Base-by-base conservation (phyloP, 768 basidiomycete species). In the Termitomyces sp. region DNA sequence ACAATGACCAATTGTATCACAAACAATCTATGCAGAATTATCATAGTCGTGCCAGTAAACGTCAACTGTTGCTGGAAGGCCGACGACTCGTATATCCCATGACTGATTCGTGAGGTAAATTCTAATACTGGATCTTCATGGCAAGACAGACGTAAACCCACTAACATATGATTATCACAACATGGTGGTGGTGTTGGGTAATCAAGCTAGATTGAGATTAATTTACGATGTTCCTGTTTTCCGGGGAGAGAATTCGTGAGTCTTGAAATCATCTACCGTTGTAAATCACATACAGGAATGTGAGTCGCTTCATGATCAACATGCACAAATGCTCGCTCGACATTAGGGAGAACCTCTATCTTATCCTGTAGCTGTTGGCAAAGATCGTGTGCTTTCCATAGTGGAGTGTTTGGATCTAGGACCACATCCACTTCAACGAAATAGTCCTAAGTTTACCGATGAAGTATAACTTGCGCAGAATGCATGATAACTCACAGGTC, bases 361-460 rank as follows among this genome's bases (percentile, higher is more conserved):
- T 89, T 92, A 67, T 94, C 92, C 67, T 94, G 92, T 18, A 94
- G 72, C 60, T 87, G 79, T 70, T 94, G 91, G 64, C 88, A 88
- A 58, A 92, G 67, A 69, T 94, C 92, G 68, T 94, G 92, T 20
- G 92, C 91, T 69, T 86, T 87, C 86, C 88, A 92, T 1, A 98
- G 75, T 0, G 94, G 92, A 26, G 94, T 97, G 57, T 84, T 84
- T 10, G 87, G 88, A 59, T 87, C 81, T 88, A 98, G 91, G 44
- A 98, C 95, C 47, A 98, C 83, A 70, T 99, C 97, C 15, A 98
- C 80, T 72, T 98, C 97, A 46, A 98, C 94, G 67, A 94, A 91
- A 68, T 94, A 96, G 58, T 92, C 83, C 87, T 90, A 64, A 31
- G 44, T 39, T 33, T 16, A 36, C 31, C 9, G 18, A 56, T 58